These are phyloP conservation scores for Dissophora ornata DNA, from an alignment of 192 early-diverging fungal genomes.

Conservation along the genomic window DNA sequence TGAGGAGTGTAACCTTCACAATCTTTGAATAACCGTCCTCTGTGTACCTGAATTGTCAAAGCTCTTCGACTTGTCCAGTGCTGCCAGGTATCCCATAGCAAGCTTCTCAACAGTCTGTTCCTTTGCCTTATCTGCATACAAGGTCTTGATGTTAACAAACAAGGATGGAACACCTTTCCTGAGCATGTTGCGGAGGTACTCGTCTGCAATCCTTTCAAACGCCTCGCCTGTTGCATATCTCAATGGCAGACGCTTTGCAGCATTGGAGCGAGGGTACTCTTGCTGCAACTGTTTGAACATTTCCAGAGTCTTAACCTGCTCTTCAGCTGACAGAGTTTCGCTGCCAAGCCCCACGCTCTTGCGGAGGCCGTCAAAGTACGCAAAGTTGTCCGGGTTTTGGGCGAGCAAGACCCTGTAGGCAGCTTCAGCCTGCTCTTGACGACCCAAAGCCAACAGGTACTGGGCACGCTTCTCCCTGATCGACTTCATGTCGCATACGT, in stretches of 20 bases:
- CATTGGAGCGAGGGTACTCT: slow-evolving; percentile 86
- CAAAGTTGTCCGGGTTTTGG: slow-evolving; percentile 83
- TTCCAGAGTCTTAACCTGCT: slow-evolving; percentile 39
- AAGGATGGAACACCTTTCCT: slow-evolving; percentile 95
- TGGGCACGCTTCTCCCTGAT: slow-evolving; percentile 83
- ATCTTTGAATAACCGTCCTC: too few relatives aligned
- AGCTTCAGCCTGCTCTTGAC: slow-evolving; percentile 75
- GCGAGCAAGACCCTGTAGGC: slow-evolving; percentile 82
- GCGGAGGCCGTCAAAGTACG: slow-evolving; percentile 76
- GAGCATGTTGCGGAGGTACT: slow-evolving; percentile 76
- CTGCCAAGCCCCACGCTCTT: slow-evolving; percentile 61
- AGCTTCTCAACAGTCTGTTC: slow-evolving; percentile 72
- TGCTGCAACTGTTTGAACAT: slow-evolving; percentile 58
- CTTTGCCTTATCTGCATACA: slow-evolving; percentile 77
- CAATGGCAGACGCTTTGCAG: slow-evolving; percentile 81
- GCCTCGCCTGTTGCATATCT: slow-evolving; percentile 74
- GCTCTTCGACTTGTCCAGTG: slow-evolving; percentile 58
- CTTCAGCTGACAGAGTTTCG: slow-evolving; percentile 31
- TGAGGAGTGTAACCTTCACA: too few relatives aligned
- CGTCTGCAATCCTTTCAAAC: slow-evolving; percentile 72
- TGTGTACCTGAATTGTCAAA: slow-evolving; percentile 59
- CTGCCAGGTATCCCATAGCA: slow-evolving; percentile 70
- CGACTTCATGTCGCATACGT: slow-evolving; percentile 78
- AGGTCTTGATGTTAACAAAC: slow-evolving; percentile 83
- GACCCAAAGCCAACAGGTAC: slow-evolving; percentile 72